Base-by-base conservation (phyloP, 164 flowering plant genomes). In the Vitis amurensis region DNA sequence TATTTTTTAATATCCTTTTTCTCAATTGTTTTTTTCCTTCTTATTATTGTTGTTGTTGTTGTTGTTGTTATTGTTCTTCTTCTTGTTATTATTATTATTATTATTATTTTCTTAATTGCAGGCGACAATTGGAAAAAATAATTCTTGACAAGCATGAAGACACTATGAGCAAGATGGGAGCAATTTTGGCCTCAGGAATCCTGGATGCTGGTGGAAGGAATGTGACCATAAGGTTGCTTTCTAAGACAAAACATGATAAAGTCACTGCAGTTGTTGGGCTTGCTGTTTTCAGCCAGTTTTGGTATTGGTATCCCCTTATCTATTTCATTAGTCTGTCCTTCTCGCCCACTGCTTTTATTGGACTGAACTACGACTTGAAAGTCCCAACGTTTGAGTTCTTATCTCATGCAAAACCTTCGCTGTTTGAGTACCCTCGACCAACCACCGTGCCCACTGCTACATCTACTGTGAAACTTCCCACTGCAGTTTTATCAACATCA, bases 131-230 rank as follows among this genome's bases (percentile, higher is more conserved):
- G 77, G 99, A 96, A 78, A 96, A 96, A 78, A 93, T 96, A 50
- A 92, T 96, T 77, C 91, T 93, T 58, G 99, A 96, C 77, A 96
- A 96, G 82, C 99, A 96, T 75, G 99, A 96, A 76, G 99, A 96
- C 72, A 93, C 99, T 11, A 93, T 96, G 98, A 96, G 99, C 86
- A 96, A 96, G 87, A 96, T 96, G 99, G 99, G 99, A 60, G 99
- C 99, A 58, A 96, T 96, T 55, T 84, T 96, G 68, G 99, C 99
- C 67, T 90, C 99, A 37, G 99, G 99, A 47, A 96, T 96, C 64
- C 92, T 96, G 67, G 99, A 96, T 79, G 99, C 99, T 67, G 99
- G 98, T 75, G 98, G 99, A 48, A 88, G 99, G 78, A 96, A 96
- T 79, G 98, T 96, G 70, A 96, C 98, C 2, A 92, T 96, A 61